phyloP scores from a whole-genome alignment of 495 filamentous ascomycete species.

The Neurospora sp. region DNA sequence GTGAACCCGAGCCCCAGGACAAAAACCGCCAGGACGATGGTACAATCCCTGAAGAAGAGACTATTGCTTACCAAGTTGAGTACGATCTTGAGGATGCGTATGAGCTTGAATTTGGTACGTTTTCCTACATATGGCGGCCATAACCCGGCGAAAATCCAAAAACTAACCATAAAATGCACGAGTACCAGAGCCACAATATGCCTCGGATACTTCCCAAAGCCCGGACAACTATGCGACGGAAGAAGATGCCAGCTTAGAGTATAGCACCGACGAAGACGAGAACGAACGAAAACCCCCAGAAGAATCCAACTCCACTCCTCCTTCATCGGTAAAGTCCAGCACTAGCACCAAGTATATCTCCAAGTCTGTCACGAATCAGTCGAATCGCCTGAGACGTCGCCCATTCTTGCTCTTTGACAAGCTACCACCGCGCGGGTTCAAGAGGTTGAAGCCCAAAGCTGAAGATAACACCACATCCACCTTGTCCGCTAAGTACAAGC shows the following conservation, averaged over 20 bases:
- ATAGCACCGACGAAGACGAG: not conserved
- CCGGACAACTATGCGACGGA: not conserved
- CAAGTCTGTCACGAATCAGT: not conserved
- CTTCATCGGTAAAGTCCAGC: not conserved
- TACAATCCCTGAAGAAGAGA: not conserved
- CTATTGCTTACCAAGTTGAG: not conserved
- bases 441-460: slow-evolving; percentile 4
- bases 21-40: not conserved
- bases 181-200: not conserved
- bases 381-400: slow-evolving; percentile 5
- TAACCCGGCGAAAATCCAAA: not conserved
- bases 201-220: not conserved
- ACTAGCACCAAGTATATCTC: not conserved
- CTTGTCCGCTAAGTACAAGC: not conserved
- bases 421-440: slow-evolving; percentile 5
- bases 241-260: not conserved
- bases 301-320: not conserved
- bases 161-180: not conserved
- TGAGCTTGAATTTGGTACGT: not conserved
- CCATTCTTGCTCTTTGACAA: slow-evolving; percentile 15
- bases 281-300: not conserved
- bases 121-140: not conserved
- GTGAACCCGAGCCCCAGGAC: not conserved
- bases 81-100: not conserved
- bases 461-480: not conserved